Conservation (phyloP, 148 eudicot species). For the Silene conica region DNA sequence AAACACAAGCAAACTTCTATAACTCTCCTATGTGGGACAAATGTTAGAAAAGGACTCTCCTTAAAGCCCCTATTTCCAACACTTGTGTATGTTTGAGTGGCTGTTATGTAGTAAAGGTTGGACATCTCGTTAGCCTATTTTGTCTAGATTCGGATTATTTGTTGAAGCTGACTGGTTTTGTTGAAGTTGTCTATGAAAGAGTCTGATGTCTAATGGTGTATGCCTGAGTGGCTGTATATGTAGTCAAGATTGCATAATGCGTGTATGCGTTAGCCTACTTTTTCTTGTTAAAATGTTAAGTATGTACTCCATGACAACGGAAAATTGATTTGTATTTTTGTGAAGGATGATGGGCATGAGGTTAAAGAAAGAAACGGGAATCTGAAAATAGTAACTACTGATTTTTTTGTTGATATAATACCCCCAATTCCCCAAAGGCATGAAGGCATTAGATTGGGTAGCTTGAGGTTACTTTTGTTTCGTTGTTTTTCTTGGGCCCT, state of each 20-base stretch:
- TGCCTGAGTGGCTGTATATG: background rate
- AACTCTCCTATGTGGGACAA: too few relatives aligned
- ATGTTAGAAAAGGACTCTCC: too few relatives aligned
- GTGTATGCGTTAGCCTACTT: background rate
- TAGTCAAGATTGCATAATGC: background rate
- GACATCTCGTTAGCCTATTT: background rate
- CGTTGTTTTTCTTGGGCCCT: background rate
- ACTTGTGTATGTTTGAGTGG: constrained; percentile 1
- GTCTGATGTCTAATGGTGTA: background rate
- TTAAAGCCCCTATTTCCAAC: too few relatives aligned
- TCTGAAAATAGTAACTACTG: too few relatives aligned
- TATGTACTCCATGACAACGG: background rate
- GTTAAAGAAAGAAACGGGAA: background rate
- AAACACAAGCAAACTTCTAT: too few relatives aligned
- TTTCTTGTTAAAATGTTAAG: too few relatives aligned
- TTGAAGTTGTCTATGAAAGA: background rate
- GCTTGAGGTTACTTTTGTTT: background rate
- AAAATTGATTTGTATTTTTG: background rate
- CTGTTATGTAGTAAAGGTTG: background rate
- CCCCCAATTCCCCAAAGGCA: background rate
- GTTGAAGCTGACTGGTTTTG: background rate
- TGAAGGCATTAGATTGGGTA: background rate
- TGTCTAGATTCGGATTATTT: background rate
- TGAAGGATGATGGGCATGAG: background rate
- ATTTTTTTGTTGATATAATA: too few relatives aligned